Percentiles rank a stretch among this genome's conserved stretches.
Evolutionary conservation across 2,329 filamentous ascomycete species (phyloP).

Genomic region (Fusarium devonianum): DNA sequence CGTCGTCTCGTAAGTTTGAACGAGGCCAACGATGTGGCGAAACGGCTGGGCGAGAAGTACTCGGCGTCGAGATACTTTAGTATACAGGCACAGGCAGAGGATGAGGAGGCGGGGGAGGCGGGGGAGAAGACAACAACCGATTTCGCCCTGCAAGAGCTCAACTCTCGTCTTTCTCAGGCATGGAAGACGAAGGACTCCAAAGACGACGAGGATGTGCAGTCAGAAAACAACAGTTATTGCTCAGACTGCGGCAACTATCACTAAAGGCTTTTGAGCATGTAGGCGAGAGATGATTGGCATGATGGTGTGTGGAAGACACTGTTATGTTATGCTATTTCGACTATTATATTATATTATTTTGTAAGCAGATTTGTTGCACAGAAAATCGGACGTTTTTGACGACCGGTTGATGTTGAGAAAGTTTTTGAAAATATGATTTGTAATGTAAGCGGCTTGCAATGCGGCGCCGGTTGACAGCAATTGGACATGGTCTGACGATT

Average conservation of each 20-base stretch:
- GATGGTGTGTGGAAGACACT: not conserved
- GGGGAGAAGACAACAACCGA: slow-evolving; percentile 37
- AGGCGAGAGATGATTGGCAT: not conserved
- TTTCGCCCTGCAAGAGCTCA: slow-evolving; percentile 42
- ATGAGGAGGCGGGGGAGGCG: slow-evolving; percentile 12
- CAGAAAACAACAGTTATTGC: not conserved
- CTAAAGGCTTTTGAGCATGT: not conserved
- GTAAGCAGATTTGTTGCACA: no score
- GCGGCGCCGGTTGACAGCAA: no score
- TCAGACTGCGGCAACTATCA: slow-evolving; percentile 24
- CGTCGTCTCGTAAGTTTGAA: slow-evolving; percentile 61
- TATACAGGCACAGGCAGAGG: slow-evolving; percentile 40
- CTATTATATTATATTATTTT: no score
- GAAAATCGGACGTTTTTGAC: no score
- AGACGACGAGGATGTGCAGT: slow-evolving; percentile 17
- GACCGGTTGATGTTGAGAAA: no score
- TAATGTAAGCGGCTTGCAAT: no score
- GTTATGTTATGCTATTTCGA: no score
- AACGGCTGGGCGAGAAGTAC: slow-evolving; percentile 60
- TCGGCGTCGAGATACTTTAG: slow-evolving; percentile 48
- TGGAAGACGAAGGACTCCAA: slow-evolving; percentile 33
- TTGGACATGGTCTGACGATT: no score
- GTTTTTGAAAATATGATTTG: no score
- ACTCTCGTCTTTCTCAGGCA: slow-evolving; percentile 13
- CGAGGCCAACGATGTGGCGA: slow-evolving; percentile 66